Evolutionary conservation across 2,329 filamentous ascomycete genomes (phyloP), one percentile per base, ranked within the genome.

Genomic region (Aspergillus clavatus): DNA sequence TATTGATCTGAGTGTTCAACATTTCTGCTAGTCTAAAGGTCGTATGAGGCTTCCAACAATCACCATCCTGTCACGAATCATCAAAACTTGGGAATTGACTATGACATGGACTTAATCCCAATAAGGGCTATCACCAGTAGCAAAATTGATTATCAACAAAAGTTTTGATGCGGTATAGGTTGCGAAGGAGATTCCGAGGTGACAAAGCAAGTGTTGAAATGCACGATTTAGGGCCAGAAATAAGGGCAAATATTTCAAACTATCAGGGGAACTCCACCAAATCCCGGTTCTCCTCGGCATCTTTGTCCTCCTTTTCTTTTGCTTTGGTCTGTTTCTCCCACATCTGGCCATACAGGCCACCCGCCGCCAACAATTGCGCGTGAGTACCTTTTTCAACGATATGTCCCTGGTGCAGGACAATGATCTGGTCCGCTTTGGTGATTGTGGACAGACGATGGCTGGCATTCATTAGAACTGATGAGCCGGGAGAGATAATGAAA

Each of bases 371-470:
- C n/a, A 79, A 61, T 50, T 77, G 72, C 22, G 72, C 65, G 44
- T 79, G 76, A 2, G 68, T 75, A 22, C 76, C 76, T 19, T 69
- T 65, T 55, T 79, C 76, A 12, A 71, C 69, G 1, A 78, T 74
- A 47, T 68, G 66, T 47, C 76, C 76, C 55, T 75, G 73, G 55
- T 78, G 72, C 38, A 79, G 61, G 11, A 78, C 76, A 7, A 78
- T 66, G 42, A 79, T 79, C 53, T 78, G 76, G 46, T 79, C 75
- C 35, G 75, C 76, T 55, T 73, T 72, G 24, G 73, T 77, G 52
- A 79, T 78, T 22, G 76, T 79, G 50, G 74, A 77, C 27, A 79
- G 67, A 38, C 76, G 71, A 43, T 60, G 57, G 26, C 26, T 27
- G 26, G 26, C 26, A 27, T 8, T 6, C 26, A 10, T 27, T 27